Percentiles rank a stretch among this genome's conserved stretches.
These are phyloP conservation scores for Botryotinia calthae DNA, from an alignment of 2,329 filamentous ascomycete species.

Conservation along the genomic window DNA sequence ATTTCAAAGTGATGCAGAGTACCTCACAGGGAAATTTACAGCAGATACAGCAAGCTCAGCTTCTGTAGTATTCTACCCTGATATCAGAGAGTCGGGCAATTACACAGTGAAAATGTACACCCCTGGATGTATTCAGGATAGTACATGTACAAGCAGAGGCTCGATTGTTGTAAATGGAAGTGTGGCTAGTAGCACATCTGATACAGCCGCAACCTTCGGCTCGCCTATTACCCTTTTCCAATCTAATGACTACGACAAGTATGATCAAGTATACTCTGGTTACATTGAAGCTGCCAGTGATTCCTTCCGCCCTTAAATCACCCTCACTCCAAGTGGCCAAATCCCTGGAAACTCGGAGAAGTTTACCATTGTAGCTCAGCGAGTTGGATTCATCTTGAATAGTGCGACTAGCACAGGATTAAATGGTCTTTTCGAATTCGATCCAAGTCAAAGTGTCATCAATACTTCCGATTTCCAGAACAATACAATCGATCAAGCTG, in stretches of 20 bases:
- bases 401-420: conserved; percentile 70
- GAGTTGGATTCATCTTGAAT: conserved; percentile 73
- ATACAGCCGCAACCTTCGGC: conserved; percentile 47
- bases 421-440: conserved; percentile 88
- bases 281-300: conserved; percentile 72
- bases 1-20: conserved; percentile 68
- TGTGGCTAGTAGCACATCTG: conserved; percentile 53
- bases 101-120: conserved; percentile 92
- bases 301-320: conserved; percentile 77
- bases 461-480: conserved; percentile 61
- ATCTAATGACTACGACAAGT: conserved; percentile 96
- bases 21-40: conserved; percentile 66
- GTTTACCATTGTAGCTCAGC: conserved; percentile 83
- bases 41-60: conserved; percentile 50
- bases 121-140: conserved; percentile 81
- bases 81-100: conserved; percentile 84
- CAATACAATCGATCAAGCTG: conserved; percentile 75
- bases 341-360: conserved; percentile 53
- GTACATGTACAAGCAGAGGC: conserved; percentile 72
- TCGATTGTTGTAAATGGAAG: conserved; percentile 76
- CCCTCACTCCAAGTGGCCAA: conserved; percentile 65
- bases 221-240: conserved; percentile 65
- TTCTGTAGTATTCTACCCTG: conserved; percentile 75
- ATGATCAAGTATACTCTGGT: conserved; percentile 86
- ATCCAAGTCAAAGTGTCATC: conserved; percentile 60